A percentile compares a stretch with the other conserved stretches of the same genome.
Evolutionary conservation across 176 grass and related monocot genomes (phyloP).

Genomic region (Oryza officinalis): DNA sequence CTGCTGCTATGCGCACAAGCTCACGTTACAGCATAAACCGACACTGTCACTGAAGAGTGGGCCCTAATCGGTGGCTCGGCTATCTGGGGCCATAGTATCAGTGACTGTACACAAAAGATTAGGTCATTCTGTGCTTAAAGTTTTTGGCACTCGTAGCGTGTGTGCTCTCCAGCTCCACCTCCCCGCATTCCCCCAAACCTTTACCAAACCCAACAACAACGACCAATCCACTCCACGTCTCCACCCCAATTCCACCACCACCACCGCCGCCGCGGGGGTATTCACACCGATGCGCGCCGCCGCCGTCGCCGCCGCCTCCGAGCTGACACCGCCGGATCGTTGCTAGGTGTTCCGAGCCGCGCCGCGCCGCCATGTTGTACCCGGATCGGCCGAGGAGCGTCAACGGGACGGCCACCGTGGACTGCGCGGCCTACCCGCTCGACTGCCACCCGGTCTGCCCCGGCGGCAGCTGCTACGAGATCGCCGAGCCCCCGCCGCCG

Average conservation of each 20-base stretch:
- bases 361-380: not conserved
- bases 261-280: not conserved
- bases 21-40: not conserved
- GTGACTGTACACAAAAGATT: not conserved
- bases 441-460: constrained; percentile 38
- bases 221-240: constrained; percentile 39
- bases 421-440: constrained; percentile 30
- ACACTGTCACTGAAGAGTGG: not conserved
- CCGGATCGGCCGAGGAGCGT: not conserved
- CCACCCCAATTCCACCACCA: not conserved
- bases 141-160: not conserved
- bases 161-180: constrained; percentile 29
- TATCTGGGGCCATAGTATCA: not conserved
- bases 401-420: constrained; percentile 18
- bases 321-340: constrained; percentile 1
- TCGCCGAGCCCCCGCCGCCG: constrained; percentile 27
- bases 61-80: not conserved
- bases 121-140: not conserved
- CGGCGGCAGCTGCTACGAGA: constrained; percentile 23
- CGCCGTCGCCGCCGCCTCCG: not conserved
- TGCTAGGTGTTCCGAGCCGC: not conserved
- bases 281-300: constrained; percentile 26
- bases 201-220: constrained; percentile 48
- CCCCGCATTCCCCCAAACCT: constrained; percentile 41
- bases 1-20: not conserved